These are phyloP conservation scores for Omphalotus olearius DNA, from an alignment of 1,284 basidiomycete genomes.

Conservation along the genomic window DNA sequence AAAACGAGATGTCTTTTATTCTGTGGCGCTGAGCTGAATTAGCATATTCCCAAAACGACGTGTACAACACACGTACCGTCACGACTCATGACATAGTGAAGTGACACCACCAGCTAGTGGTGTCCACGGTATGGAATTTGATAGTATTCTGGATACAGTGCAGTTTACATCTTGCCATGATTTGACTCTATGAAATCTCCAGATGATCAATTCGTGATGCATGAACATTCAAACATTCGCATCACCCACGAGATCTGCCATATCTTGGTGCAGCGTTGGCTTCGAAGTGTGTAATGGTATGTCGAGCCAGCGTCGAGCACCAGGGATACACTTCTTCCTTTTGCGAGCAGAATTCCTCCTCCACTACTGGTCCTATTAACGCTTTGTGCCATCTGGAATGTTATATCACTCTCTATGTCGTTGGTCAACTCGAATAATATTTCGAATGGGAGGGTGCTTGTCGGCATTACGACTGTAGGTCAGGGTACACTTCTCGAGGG, in stretches of 20 bases:
- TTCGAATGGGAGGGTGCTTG: constrained; percentile 46
- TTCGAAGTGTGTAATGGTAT: constrained; percentile 50
- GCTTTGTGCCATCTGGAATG: constrained; percentile 24
- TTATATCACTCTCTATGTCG: constrained; percentile 33
- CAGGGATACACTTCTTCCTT: constrained; percentile 30
- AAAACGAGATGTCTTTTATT: not conserved
- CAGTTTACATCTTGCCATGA: constrained; percentile 39
- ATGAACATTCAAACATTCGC: constrained; percentile 21
- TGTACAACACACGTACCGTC: not conserved
- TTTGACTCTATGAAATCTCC: constrained; percentile 28
- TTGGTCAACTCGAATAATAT: constrained; percentile 45
- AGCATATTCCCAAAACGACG: not conserved
- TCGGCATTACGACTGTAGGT: constrained; percentile 33
- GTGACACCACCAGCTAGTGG: constrained; percentile 16
- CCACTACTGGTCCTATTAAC: too few relatives aligned
- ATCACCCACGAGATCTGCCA: constrained; percentile 31
- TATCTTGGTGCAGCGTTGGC: constrained; percentile 23
- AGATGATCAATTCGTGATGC: not conserved
- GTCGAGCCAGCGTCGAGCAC: constrained; percentile 50
- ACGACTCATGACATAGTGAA: too few relatives aligned
- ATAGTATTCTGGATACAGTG: constrained; percentile 31
- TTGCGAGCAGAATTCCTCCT: constrained; percentile 16
- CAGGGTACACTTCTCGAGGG: constrained; percentile 17
- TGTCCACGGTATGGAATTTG: constrained; percentile 17
- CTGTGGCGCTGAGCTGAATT: not conserved